Base-by-base conservation (phyloP, 805 yeast species). In the Saturnispora halmiae region DNA sequence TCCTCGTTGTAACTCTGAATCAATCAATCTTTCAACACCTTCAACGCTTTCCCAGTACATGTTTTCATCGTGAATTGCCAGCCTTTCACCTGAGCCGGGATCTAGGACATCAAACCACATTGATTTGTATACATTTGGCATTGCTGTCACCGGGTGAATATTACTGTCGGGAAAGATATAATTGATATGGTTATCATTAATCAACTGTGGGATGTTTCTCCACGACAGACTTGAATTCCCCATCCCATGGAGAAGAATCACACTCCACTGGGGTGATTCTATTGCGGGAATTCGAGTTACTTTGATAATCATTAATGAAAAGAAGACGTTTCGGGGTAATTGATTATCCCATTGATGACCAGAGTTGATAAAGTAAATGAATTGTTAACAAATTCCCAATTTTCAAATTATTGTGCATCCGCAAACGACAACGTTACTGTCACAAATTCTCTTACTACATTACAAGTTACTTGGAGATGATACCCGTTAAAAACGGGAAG, bases 131-230 rank as follows among this genome's bases (percentile, higher is more conserved):
- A 62, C 56, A 2, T 88, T 88, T 20, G 73, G 74, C 51, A 77
- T 80, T 34, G 67, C 74, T 1, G 86, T 72, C 38, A 87, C 71
- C 6, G 85, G 85, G 24, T 72, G 66, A 1, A 51, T 53, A 6
- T 95, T 95, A 0, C 97, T 96, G 55, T 81, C 78, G 7, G 98
- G 98, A 51, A 90, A 83, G n/a, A 88, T 70, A 52, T 81, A 86
- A 49, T 77, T 78, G 47, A 72, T 69, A 51, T 70, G 77, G 50
- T 63, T 67, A 52, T 69, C 79, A 14, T 56, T 69, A 16, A 36
- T 60, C 2, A 61, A 44, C 42, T 60, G 64, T 16, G 68, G 69
- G 19, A 82, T 70, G 38, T 74, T 63, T 30, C 77, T 79, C 3
- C 90, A 84, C 34, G 75, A 67, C 95, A 95, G 87, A 2, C 96